Base-by-base conservation (phyloP, 23 red algal species). In the Gracilariopsis chorda region DNA sequence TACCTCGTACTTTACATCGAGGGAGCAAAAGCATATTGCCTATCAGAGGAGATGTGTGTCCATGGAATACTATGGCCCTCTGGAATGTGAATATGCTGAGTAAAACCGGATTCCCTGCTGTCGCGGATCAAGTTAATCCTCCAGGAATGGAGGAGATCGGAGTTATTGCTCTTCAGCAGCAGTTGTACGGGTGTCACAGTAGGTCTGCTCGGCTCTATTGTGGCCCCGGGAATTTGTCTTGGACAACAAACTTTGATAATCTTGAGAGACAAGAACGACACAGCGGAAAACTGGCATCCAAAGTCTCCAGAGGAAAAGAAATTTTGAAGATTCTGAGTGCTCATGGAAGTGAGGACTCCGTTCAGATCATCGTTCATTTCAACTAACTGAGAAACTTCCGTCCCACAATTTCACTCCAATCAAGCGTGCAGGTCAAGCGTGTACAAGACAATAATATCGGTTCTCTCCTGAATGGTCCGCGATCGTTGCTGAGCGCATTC, bases 71-170 rank as follows among this genome's bases (percentile, higher is more conserved):
- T 16, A 64, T 80, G 49, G 80, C 80, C 19, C 27, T 82, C 16
- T 92, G 89, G 89, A 40, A 79, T 36, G 57, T 83, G 8, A 25
- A 68, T 27, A 43, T 75, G 70, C 57, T 92, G 17, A 67, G 40
- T 21, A 56, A 39, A 28, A 46, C 46, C 24, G 89, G 89, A 65
- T 92, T 92, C 48, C 89, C 76, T 36, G 68, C 70, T 23, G 74
- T 83, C 20, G 89, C 89, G 39, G 76, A 92, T 69, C 9, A 34
- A 0, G 59, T 92, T 9, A 36, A 20, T 0, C 89, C 76, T 10
- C 89, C 89, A n/a, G 89, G 89, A 51, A 92, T 92, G 89, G 89
- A 92, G 20, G 89, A 92, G 71, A 62, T 69, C 17, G 75, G 64
- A 48, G 89, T 48, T 27, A 83, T 92, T 53, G 57, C 61, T 20